Conservation (phyloP, 768 basidiomycete species). For the Hericium erinaceus region DNA sequence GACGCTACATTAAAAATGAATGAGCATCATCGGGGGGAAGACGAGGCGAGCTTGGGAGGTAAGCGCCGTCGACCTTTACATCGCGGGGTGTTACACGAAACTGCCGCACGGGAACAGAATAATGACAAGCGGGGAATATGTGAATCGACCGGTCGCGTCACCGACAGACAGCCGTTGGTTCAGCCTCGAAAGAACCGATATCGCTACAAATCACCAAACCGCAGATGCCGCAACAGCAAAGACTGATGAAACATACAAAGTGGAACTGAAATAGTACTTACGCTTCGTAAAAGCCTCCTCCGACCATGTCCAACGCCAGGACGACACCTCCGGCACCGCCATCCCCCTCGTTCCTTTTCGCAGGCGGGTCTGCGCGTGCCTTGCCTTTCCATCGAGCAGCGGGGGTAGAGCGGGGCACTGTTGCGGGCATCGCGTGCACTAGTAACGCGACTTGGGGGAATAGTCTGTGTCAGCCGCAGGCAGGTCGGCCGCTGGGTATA, state of each 20-base stretch:
- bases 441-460: not conserved
- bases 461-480: not conserved
- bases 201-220: no score
- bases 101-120: no score
- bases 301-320: constrained; percentile 46
- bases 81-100: no score
- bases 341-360: constrained; percentile 26
- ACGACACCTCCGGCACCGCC: constrained; percentile 49
- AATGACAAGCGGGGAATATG: no score
- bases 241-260: no score
- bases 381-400: constrained; percentile 17
- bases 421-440: not conserved
- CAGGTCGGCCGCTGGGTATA: not conserved
- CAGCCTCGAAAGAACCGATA: no score
- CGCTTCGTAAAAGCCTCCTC: constrained; percentile 47
- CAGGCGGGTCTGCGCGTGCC: constrained; percentile 4
- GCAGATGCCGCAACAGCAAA: no score
- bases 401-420: not conserved
- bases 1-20: constrained; percentile 29
- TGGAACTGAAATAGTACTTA: constrained; percentile 28
- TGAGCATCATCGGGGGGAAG: not conserved
- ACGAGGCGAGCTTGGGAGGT: not conserved
- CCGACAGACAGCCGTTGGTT: no score
- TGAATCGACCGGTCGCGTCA: no score
- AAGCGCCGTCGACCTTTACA: not conserved